Base-by-base conservation (phyloP, 2,329 filamentous ascomycete genomes). In the Beauveria scarabaeidicola region DNA sequence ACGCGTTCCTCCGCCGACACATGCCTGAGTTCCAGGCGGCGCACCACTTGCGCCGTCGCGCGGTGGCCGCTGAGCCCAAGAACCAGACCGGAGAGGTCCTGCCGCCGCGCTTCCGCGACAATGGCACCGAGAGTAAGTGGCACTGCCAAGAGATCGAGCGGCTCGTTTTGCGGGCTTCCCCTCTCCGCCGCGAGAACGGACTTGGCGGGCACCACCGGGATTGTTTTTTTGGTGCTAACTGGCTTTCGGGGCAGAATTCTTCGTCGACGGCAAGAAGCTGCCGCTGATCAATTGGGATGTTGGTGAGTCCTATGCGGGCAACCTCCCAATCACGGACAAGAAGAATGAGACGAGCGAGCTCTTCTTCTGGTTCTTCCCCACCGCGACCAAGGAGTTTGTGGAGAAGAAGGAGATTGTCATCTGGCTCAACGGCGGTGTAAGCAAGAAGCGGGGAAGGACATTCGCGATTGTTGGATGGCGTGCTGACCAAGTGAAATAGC, bases 271-370 rank as follows among this genome's bases (percentile, higher is more conserved):
- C 32, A 78, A 76, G 1, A 77, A 74, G 1, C 78, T 89, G 59
- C 86, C 86, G 1, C 82, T 87, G 17, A 83, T 89, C 3, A 70
- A 80, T 53, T 89, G 86, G 64, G 84, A 89, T 61, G 74, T 86
- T 53, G 78, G 78, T 59, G 81, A 84, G 69, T 82, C 78, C 0
- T 85, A 84, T 66, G 76, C 82, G 48, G 82, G 82, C n/a, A 72
- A 81, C 43, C 68, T 85, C 15, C 81, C 82, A 9, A 82, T 85
- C 59, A 71, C 64, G 48, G 77, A 78, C 10, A 69, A 74, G 55
- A 66, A 72, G 0, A 67, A 79, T 43, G 70, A 70, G 44, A 64
- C 60, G 5, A 67, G 71, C 25, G 70, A 81, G 66, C 70, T 81
- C 1, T 82, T 75, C 66, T 83, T 82, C 65, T 82, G 77, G 77